Evolutionary conservation across 768 basidiomycete genomes (phyloP), one percentile per base, ranked within the genome.

Genomic region (Crucibulum laeve): DNA sequence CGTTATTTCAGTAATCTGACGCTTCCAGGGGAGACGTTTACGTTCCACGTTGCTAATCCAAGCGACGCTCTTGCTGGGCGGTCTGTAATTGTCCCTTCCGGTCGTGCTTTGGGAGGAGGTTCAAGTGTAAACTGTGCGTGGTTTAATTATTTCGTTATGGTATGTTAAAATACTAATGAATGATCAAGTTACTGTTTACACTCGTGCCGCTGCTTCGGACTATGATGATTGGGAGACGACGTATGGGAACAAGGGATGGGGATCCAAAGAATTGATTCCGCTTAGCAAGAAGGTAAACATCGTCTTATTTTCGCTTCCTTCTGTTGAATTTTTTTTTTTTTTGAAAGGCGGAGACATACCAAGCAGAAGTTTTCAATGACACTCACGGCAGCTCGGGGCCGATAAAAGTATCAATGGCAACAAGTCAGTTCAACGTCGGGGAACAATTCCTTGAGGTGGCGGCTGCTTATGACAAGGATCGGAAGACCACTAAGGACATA

Each of bases 141-240:
- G 17, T 24, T 30, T 35, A 19, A 19, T 1, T 25, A 23, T 24
- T 40, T 18, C 22, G 15, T 24, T 32, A 19, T 23, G 25, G 4
- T 15, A n/a, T 25, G n/a, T 45, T 26, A 35, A 15, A 8, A 18
- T 40, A 5, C 1, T 35, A n/a, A n/a, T n/a, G n/a, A n/a, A n/a
- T n/a, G n/a, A n/a, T 14, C 18, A 38, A 75, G 73, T 73, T 47
- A 67, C 70, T 54, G 68, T 77, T 68, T 84, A 83, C 47, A 74
- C 71, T 0, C 72, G 83, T 19, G 73, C 79, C 8, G 59, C 76
- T 7, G 74, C 77, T 2, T 82, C 80, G 0, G 83, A 86, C 53
- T 83, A 77, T 38, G 79, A 86, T 48, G 78, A 77, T 37, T 84
- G 82, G 83, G 73, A 75, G 51, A 60, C 45, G 1, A 54, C 65